A percentile compares a stretch with the other conserved stretches of the same genome.
phyloP scores from a whole-genome alignment of 352 stramenopile species.

The Globisporangium parvum region DNA sequence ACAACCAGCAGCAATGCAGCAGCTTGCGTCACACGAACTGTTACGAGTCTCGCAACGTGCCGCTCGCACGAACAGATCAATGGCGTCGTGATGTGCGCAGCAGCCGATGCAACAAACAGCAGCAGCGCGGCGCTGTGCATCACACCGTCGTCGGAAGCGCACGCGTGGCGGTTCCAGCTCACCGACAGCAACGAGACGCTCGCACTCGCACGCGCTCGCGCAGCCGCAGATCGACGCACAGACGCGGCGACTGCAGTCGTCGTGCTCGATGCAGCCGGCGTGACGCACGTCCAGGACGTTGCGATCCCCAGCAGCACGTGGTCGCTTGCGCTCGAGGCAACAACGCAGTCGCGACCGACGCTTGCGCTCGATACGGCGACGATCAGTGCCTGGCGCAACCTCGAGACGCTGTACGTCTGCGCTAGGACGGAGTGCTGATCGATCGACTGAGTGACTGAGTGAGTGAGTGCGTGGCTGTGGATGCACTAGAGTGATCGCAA shows the following conservation, averaged over 20 bases:
- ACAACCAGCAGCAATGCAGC: background rate
- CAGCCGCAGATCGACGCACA: background rate
- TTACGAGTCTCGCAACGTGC: background rate
- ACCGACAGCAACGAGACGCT: slow-evolving; percentile 8
- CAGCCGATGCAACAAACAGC: background rate
- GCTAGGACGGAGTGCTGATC: too few species aligned
- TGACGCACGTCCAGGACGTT: slow-evolving; percentile 4
- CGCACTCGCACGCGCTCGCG: background rate
- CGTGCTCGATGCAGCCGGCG: slow-evolving; percentile 6
- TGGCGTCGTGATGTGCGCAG: slow-evolving; percentile 3
- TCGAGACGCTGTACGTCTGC: slow-evolving; percentile 14
- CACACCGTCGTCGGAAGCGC: background rate
- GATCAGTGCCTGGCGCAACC: slow-evolving; percentile 2
- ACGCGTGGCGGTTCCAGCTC: slow-evolving; percentile 7
- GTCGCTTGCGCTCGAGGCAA: slow-evolving; percentile 6
- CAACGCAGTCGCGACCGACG: background rate
- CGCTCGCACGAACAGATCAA: background rate
- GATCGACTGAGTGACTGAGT: background rate
- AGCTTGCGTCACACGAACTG: background rate
- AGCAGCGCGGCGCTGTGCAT: slow-evolving; percentile 8
- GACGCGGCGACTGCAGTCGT: background rate
- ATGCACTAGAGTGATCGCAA: slow-evolving; percentile 5
- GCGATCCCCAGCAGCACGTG: slow-evolving; percentile 1
- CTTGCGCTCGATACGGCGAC: slow-evolving; percentile 5
- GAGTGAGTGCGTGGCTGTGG: background rate